Percentiles rank a stretch among this genome's conserved stretches.
Evolutionary conservation across 768 basidiomycete genomes (phyloP).

Genomic region (Mycena chlorophos): DNA sequence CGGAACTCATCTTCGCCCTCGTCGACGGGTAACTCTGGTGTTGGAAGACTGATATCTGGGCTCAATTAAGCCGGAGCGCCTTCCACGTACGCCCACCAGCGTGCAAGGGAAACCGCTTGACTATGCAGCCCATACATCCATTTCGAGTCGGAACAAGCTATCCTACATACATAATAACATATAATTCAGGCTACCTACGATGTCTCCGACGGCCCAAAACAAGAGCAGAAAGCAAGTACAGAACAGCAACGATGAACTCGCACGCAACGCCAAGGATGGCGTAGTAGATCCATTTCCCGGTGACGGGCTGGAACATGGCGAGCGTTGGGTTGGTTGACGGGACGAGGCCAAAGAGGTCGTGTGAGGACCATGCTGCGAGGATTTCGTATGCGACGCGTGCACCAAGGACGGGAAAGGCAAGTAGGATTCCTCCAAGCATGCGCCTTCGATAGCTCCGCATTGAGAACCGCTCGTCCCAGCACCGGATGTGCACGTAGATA

Average conservation of each 20-base stretch:
- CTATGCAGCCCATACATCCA: slow-evolving; percentile 67
- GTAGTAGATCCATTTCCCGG: slow-evolving; percentile 59
- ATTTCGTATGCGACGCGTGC: slow-evolving; percentile 59
- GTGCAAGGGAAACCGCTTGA: slow-evolving; percentile 65
- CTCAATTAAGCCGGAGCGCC: slow-evolving; percentile 85
- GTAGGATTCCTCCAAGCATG: slow-evolving; percentile 53
- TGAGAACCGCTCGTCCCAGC: slow-evolving; percentile 48
- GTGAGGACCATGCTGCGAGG: slow-evolving; percentile 58
- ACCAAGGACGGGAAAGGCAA: slow-evolving; percentile 61
- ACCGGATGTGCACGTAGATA: slow-evolving; percentile 40
- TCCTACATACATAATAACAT: slow-evolving; percentile 21
- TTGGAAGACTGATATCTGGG: slow-evolving; percentile 44
- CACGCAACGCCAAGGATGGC: slow-evolving; percentile 59
- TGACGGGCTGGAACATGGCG: slow-evolving; percentile 55
- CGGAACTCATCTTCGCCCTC: slow-evolving; percentile 29
- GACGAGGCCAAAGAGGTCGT: slow-evolving; percentile 40
- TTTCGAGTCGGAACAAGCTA: slow-evolving; percentile 13
- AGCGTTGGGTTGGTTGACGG: slow-evolving; percentile 44
- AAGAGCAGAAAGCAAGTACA: slow-evolving; percentile 51
- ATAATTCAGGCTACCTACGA: slow-evolving; percentile 8
- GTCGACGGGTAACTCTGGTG: slow-evolving; percentile 55
- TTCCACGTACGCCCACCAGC: slow-evolving; percentile 43
- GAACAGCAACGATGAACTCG: slow-evolving; percentile 53
- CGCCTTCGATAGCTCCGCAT: slow-evolving; percentile 46
- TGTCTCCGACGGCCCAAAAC: slow-evolving; percentile 22